A percentile compares a stretch with the other conserved stretches of the same genome.
Conservation (phyloP, 1,284 basidiomycete species). For the Xanthoconium separans region DNA sequence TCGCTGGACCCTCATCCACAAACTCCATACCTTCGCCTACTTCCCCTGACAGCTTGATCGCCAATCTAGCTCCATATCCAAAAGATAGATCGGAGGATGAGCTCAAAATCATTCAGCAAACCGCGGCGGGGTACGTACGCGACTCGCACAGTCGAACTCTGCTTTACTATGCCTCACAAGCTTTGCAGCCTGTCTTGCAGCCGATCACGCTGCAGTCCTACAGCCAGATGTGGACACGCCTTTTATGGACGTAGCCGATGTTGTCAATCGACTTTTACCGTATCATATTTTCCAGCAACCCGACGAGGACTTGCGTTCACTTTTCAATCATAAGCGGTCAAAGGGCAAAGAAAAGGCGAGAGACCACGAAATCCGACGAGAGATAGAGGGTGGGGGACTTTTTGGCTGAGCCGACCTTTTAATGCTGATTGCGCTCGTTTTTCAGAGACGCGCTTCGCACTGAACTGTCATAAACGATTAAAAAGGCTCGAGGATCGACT, state of each 20-base stretch:
- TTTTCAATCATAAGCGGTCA: slow-evolving; percentile 33
- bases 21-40: slow-evolving; percentile 4
- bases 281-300: slow-evolving; percentile 79
- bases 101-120: slow-evolving; percentile 41
- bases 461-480: slow-evolving; percentile 61
- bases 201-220: slow-evolving; percentile 59
- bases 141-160: neutral
- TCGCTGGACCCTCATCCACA: slow-evolving; percentile 36
- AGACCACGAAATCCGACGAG: slow-evolving; percentile 43
- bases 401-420: neutral
- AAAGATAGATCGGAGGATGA: slow-evolving; percentile 34
- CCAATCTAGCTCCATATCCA: slow-evolving; percentile 9
- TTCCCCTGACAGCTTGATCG: slow-evolving; percentile 7
- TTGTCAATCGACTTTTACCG: slow-evolving; percentile 63
- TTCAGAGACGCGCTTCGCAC: slow-evolving; percentile 63
- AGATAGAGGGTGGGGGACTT: slow-evolving; percentile 47
- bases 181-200: slow-evolving; percentile 51
- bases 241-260: slow-evolving; percentile 60
- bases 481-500: slow-evolving; percentile 58
- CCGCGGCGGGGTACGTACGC: slow-evolving; percentile 46
- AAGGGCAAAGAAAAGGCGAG: slow-evolving; percentile 62
- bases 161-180: slow-evolving; percentile 38
- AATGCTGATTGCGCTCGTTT: slow-evolving; percentile 1
- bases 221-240: slow-evolving; percentile 68
- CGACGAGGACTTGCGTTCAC: slow-evolving; percentile 50